phyloP scores from a whole-genome alignment of 2,329 filamentous ascomycete species.

The Endoconidiophora polonica region DNA sequence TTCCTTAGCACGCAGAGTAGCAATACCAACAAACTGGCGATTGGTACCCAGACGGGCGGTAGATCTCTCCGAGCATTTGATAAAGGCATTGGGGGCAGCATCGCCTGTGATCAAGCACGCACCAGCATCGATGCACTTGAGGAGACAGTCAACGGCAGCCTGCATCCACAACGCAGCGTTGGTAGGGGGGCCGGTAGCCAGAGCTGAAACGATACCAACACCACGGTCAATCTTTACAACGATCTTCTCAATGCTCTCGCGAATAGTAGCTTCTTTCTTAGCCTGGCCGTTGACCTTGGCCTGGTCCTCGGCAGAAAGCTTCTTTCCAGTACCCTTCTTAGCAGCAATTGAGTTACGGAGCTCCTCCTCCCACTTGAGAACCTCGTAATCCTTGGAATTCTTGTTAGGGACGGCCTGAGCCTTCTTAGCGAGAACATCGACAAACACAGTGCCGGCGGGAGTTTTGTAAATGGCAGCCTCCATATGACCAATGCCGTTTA shows the following conservation, averaged over 20 bases:
- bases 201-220: conserved; percentile 66
- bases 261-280: conserved; percentile 68
- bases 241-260: conserved; percentile 50
- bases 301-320: conserved; percentile 76
- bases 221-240: conserved; percentile 63
- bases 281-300: conserved; percentile 83
- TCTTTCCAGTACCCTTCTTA: conserved; percentile 84
- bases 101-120: conserved; percentile 70
- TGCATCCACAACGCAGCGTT: conserved; percentile 82
- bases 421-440: conserved; percentile 83
- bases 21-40: conserved; percentile 71
- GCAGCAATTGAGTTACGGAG: conserved; percentile 71
- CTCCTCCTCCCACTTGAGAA: conserved; percentile 93
- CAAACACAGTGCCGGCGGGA: conserved; percentile 69
- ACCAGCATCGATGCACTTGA: conserved; percentile 61
- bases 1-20: conserved; percentile 64
- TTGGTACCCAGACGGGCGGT: conserved; percentile 58
- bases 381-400: conserved; percentile 88
- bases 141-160: conserved; percentile 54
- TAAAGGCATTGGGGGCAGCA: conserved; percentile 58
- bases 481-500: conserved; percentile 60
- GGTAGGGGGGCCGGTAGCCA: conserved; percentile 76
- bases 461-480: conserved; percentile 90
- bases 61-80: conserved; percentile 61
- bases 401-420: conserved; percentile 60